Evolutionary conservation across 2,329 filamentous ascomycete genomes (phyloP), one percentile per base, ranked within the genome.

Genomic region (Rhynchosporium secalis): DNA sequence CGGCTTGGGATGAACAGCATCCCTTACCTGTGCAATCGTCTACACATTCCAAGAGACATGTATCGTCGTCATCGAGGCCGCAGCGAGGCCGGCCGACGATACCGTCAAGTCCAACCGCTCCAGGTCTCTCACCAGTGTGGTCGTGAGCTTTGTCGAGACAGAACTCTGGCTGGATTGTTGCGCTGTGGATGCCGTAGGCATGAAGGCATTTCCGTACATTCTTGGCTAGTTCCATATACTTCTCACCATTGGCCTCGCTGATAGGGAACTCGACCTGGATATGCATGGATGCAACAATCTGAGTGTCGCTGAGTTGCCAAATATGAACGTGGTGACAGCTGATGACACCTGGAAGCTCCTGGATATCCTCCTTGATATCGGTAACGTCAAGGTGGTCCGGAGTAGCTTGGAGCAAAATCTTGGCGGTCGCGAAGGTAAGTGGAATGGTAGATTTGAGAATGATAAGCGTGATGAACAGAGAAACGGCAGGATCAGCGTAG

Each of bases 241-340:
- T 86, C 72, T 85, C 83, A 46, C 85, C 86, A 47, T 89, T 89
- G 69, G 92, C 86, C 55, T 90, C 90, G 73, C 92, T 88, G 75
- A 96, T 92, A 69, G 93, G 90, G 75, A 96, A 96, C 52, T 88
- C 87, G 28, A 99, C 89, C 75, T 96, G 92, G 49, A 99, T 88
- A 74, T 99, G 95, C 76, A 99, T 85, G 10, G 90, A 95, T 12
- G 95, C 94, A 43, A 99, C 89, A 40, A 96, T 82, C 79, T 97
- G 96, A 58, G 92, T 95, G 74, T 98, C 94, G 15, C 90, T 96
- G 40, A 99, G 84, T 76, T 98, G 94, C 95, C 95, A 99, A 65
- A 99, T 92, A 75, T 99, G 95, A 28, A 99, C 83, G 75, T 99
- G 94, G 77, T 99, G 95, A 73, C 92, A 96, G 74, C 90, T 92